A percentile compares a stretch with the other conserved stretches of the same genome.
Conservation (phyloP, 2,329 filamentous ascomycete species). For the Ophiostoma novo-ulmi region DNA sequence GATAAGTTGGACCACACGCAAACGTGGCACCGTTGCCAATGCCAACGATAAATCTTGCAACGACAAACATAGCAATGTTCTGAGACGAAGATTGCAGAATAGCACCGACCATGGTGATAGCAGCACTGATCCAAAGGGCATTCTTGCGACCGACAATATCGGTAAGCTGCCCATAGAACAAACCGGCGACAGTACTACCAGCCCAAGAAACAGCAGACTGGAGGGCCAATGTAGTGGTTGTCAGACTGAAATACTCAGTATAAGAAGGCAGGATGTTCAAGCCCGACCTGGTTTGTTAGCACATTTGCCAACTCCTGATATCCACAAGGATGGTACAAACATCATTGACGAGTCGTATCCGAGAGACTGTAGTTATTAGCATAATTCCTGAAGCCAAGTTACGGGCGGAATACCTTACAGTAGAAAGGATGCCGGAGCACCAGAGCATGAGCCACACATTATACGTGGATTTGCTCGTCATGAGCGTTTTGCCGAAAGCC, state of each 20-base stretch:
- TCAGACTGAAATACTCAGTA: constrained; percentile 34
- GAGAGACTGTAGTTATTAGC: background rate
- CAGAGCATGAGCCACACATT: constrained; percentile 19
- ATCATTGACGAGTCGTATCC: constrained; percentile 8
- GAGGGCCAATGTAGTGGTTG: constrained; percentile 30
- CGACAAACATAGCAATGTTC: constrained; percentile 32
- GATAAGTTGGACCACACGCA: constrained; percentile 18
- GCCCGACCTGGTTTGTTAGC: background rate
- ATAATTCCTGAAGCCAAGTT: background rate
- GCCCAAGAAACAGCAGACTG: constrained; percentile 24
- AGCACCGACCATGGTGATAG: constrained; percentile 26
- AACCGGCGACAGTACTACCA: constrained; percentile 27
- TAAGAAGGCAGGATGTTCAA: constrained; percentile 34
- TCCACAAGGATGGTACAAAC: background rate
- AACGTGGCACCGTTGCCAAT: constrained; percentile 38
- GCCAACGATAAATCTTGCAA: constrained; percentile 30
- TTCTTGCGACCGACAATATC: constrained; percentile 25
- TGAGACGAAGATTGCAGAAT: constrained; percentile 28
- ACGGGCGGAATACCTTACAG: background rate
- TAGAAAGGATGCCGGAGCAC: constrained; percentile 17
- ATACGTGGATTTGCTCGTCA: constrained; percentile 20
- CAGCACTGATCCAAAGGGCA: constrained; percentile 26
- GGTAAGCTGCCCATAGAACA: constrained; percentile 19
- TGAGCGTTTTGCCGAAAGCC: constrained; percentile 18
- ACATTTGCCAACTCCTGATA: background rate